These are phyloP conservation scores for Colletotrichum kahawae DNA, from an alignment of 2,329 filamentous ascomycete species.

Conservation along the genomic window DNA sequence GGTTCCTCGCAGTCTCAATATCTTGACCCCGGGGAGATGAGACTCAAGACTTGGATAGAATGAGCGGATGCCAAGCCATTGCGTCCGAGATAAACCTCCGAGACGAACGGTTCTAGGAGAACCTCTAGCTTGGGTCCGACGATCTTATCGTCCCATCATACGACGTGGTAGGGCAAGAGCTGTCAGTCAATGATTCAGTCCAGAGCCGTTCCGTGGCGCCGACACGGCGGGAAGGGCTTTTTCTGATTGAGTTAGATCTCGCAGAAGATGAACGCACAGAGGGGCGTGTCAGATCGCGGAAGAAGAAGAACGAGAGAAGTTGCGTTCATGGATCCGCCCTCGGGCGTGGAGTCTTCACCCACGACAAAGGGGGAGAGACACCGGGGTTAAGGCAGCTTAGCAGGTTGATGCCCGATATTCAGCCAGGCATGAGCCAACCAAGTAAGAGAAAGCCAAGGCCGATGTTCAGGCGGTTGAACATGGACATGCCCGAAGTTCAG, in stretches of 20 bases:
- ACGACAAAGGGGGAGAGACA: not conserved
- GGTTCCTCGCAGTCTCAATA: not conserved
- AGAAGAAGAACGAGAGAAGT: not conserved
- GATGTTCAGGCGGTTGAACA: constrained; percentile 5
- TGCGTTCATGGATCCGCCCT: not conserved
- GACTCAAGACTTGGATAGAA: not conserved
- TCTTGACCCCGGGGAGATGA: not conserved
- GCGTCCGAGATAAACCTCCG: constrained; percentile 7
- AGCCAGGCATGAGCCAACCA: not conserved
- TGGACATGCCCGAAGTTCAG: constrained; percentile 10
- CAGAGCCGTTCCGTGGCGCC: not conserved
- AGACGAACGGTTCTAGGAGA: not conserved
- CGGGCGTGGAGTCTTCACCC: not conserved
- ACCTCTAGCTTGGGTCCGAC: not conserved
- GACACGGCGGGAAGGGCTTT: not conserved
- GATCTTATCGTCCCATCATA: not conserved
- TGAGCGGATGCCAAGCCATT: not conserved
- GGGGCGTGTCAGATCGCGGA: constrained; percentile 3
- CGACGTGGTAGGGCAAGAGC: not conserved
- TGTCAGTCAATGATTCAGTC: not conserved
- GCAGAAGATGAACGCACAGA: not conserved
- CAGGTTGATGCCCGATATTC: not conserved
- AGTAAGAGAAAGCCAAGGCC: constrained; percentile 5
- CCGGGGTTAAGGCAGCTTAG: not conserved
- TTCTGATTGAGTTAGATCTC: constrained; percentile 18